phyloP scores from a whole-genome alignment of 208 protist genomes.

The Kentomonas sorsogonicus region DNA sequence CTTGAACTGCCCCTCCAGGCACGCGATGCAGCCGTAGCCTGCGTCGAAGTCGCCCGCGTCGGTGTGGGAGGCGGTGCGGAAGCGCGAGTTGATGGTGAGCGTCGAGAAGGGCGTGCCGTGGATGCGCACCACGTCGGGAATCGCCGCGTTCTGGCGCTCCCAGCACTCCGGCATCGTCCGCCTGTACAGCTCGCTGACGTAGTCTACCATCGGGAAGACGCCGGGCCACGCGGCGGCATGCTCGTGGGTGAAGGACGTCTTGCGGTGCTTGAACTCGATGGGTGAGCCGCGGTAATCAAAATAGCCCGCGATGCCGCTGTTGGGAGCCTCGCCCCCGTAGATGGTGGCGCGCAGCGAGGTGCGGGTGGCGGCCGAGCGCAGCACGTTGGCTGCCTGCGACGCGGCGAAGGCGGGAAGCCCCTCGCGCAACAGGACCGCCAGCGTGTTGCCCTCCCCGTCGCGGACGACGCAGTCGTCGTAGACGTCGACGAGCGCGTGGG shows the following conservation, averaged over 20 bases:
- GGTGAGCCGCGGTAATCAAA: conserved; percentile 87
- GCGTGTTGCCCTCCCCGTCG: conserved; percentile 60
- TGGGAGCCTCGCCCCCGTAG: conserved; percentile 73
- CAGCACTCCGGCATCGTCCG: conserved; percentile 58
- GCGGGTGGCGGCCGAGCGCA: conserved; percentile 56
- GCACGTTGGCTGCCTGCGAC: conserved; percentile 51
- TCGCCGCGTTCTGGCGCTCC: conserved; percentile 65
- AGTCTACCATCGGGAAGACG: conserved; percentile 86
- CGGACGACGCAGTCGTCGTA: conserved; percentile 50
- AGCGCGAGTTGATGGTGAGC: conserved; percentile 86
- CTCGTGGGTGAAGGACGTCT: conserved; percentile 83
- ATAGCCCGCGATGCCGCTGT: conserved; percentile 88
- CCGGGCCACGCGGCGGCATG: conserved; percentile 54
- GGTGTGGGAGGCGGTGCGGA: conserved; percentile 87
- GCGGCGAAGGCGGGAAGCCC: conserved; percentile 63
- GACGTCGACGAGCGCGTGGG: conserved; percentile 58
- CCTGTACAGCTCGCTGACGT: conserved; percentile 81
- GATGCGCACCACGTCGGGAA: conserved; percentile 86
- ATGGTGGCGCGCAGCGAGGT: conserved; percentile 67
- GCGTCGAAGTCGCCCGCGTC: conserved; percentile 88
- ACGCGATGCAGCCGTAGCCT: conserved; percentile 81
- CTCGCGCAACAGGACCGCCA: conserved; percentile 58
- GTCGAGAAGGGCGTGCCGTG: conserved; percentile 85
- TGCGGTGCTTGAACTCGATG: conserved; percentile 78
- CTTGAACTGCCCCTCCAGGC: conserved; percentile 81